Evolutionary conservation across 345 rosid species (phyloP).

Genomic region (Lumnitzera racemosa): DNA sequence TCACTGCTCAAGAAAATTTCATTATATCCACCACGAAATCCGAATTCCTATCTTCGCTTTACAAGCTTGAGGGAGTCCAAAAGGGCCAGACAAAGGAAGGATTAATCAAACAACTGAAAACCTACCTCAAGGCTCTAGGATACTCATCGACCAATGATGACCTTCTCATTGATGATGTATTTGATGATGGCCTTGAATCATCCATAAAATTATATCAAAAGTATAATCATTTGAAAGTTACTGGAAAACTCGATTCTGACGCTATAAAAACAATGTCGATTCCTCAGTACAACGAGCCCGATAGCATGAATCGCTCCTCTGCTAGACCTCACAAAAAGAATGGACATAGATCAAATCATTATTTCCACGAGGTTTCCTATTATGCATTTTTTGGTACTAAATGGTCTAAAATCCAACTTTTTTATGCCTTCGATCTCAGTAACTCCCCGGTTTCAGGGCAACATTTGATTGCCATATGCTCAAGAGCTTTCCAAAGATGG

Average conservation of each 20-base stretch:
- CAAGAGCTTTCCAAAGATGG: neutral
- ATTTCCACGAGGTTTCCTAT: too few species aligned
- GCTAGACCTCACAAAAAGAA: too few species aligned
- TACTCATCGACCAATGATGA: neutral
- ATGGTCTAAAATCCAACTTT: too few species aligned
- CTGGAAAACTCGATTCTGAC: slow-evolving; percentile 7
- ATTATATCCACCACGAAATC: too few species aligned
- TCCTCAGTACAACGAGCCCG: slow-evolving; percentile 18
- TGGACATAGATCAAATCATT: too few species aligned
- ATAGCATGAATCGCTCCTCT: neutral
- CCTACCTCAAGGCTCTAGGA: slow-evolving; percentile 12
- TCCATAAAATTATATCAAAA: slow-evolving; percentile 13
- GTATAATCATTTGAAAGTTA: slow-evolving; percentile 2
- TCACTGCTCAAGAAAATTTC: too few species aligned
- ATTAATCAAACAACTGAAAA: slow-evolving; percentile 5
- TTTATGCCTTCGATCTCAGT: too few species aligned
- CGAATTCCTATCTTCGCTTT: too few species aligned
- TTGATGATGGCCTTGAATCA: slow-evolving; percentile 12
- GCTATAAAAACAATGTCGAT: slow-evolving; percentile 8
- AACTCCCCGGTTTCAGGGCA: neutral
- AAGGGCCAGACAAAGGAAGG: slow-evolving; percentile 11
- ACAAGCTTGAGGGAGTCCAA: slow-evolving; percentile 1
- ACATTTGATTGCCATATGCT: neutral
- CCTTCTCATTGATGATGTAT: neutral
- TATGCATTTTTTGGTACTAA: too few species aligned